These are phyloP conservation scores for Mangifera indica DNA, from an alignment of 345 rosid species.

Conservation along the genomic window DNA sequence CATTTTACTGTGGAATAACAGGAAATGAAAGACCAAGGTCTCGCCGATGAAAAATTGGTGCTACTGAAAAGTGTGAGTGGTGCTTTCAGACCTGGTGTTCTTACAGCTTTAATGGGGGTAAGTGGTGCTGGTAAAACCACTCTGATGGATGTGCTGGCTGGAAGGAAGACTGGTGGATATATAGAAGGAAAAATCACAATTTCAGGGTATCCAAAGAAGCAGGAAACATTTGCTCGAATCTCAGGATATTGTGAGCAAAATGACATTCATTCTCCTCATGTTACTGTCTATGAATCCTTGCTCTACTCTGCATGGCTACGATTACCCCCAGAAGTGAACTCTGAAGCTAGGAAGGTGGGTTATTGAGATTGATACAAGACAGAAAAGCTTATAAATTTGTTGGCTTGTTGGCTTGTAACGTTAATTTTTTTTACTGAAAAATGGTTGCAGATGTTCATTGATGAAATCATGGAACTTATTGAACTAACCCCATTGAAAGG, in stretches of 20 bases:
- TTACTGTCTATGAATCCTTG: slow-evolving; percentile 45
- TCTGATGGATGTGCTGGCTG: slow-evolving; percentile 53
- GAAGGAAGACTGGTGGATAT: slow-evolving; percentile 53
- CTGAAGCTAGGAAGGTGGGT: slow-evolving; percentile 39
- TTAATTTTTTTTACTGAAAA: background rate
- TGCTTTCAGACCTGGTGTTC: slow-evolving; percentile 48
- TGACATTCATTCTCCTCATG: slow-evolving; percentile 52
- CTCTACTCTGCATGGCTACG: slow-evolving; percentile 54
- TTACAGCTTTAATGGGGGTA: slow-evolving; percentile 55
- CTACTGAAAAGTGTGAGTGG: slow-evolving; percentile 47
- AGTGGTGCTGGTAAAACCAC: slow-evolving; percentile 61
- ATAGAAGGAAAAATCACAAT: slow-evolving; percentile 35
- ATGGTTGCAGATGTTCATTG: slow-evolving; percentile 20
- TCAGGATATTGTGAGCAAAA: slow-evolving; percentile 55
- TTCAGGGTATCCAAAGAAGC: slow-evolving; percentile 53
- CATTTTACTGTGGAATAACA: slow-evolving; percentile 1
- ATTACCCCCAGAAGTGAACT: slow-evolving; percentile 32
- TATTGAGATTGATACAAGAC: background rate
- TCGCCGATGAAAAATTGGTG: slow-evolving; percentile 34
- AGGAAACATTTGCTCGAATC: slow-evolving; percentile 50
- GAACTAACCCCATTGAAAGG: slow-evolving; percentile 32
- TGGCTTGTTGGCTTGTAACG: background rate
- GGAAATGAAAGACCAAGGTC: slow-evolving; percentile 48
- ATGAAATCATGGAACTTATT: slow-evolving; percentile 48
- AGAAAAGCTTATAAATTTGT: background rate